Conservation (phyloP, 495 filamentous ascomycete species). For the Gamarada debralockiae region DNA sequence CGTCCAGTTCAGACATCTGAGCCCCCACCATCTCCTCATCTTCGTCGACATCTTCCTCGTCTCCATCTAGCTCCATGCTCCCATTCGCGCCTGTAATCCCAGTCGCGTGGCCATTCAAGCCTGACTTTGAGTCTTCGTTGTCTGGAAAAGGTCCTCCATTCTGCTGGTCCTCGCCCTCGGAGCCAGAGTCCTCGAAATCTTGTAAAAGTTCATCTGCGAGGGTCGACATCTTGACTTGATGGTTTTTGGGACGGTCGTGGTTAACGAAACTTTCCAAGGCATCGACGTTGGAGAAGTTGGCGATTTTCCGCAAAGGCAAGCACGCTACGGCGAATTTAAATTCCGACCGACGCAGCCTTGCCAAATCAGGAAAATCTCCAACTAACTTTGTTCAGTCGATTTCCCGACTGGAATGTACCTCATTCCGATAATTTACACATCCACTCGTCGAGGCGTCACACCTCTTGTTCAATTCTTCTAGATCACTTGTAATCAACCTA, state of each 20-base stretch:
- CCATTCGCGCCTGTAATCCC: conserved; percentile 22
- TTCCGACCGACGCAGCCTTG: no score
- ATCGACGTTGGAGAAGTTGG: no score
- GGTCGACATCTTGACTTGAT: conserved; percentile 57
- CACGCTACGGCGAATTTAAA: no score
- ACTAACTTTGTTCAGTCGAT: no score
- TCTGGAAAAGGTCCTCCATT: conserved; percentile 41
- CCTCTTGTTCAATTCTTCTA: no score
- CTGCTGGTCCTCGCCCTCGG: conserved; percentile 52
- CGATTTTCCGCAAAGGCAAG: no score
- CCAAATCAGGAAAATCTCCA: no score
- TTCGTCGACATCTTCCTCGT: conserved; percentile 42
- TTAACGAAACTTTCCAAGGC: no score
- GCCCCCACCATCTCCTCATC: conserved; percentile 53
- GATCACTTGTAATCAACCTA: no score
- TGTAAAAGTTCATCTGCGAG: conserved; percentile 79
- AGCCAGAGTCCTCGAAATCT: conserved; percentile 80
- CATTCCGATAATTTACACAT: no score
- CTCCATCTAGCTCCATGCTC: conserved; percentile 43
- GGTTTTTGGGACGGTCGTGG: not conserved
- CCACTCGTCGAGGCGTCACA: no score
- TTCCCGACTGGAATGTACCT: no score
- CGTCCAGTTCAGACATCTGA: conserved; percentile 34
- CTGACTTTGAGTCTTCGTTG: conserved; percentile 23
- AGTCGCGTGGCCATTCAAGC: conserved; percentile 27